Base-by-base conservation (phyloP, 108 stramenopile genomes). In the Pelagomonas calceolata region DNA sequence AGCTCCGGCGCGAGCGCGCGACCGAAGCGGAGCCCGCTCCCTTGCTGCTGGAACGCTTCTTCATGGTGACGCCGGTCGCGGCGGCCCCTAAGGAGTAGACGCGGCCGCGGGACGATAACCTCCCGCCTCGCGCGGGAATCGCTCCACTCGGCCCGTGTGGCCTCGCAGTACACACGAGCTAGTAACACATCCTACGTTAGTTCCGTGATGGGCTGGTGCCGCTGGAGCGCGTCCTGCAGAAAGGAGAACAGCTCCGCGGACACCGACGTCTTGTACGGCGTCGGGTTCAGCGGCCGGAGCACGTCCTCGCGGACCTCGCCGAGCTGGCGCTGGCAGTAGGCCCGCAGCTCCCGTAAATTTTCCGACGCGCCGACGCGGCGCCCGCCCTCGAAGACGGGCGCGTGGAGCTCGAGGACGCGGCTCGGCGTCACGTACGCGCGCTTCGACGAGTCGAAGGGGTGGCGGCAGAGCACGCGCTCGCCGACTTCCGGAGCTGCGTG, bases 381-480 rank as follows among this genome's bases (percentile, higher is more conserved):
- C 31, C 12, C 17, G 26, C 88, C 85, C 66, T 94, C 88, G 83
- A 90, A 95, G n/a, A 97, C 93, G 30, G 88, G 70, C 36, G 64
- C 30, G 65, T 93, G 94, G 68, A 99, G 77, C 14, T 78, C 72
- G 64, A 82, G 79, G 0, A 98, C 93, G 30, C 76, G 63, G 18
- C 78, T 66, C 0, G 98, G 91, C 12, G 86, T 91, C 31, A 96
- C 94, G n/a, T 70, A 78, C 29, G 86, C 85, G 32, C 95, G 79
- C 70, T 93, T 87, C 32, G 84, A 84, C 36, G 87, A 85, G 34
- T 85, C 75, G 72, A 97, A 98, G 0, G 98, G 95, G 79, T 99
- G 90, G 12, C 91, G 85, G 74, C 93, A 93, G 4, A 92, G 75
- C 37, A 93, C 66, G 44, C 81, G 81, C 66, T 81, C 72, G 12